Evolutionary conservation across 768 basidiomycete genomes (phyloP).

Genomic region (Termitomyces sp.): DNA sequence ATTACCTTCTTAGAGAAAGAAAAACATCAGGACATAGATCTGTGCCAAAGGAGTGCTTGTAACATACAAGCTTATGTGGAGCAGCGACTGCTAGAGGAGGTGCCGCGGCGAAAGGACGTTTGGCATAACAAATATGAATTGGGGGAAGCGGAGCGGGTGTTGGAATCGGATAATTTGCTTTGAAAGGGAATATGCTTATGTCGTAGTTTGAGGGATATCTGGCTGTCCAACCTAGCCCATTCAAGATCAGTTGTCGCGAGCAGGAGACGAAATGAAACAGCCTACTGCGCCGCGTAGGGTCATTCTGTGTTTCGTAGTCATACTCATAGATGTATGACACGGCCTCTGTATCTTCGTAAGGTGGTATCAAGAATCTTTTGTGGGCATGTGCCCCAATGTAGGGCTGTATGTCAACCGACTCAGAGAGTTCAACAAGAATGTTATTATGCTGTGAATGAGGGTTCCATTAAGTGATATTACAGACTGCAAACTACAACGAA

Average conservation of each 20-base stretch:
- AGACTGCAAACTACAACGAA: neutral
- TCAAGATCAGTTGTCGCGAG: neutral
- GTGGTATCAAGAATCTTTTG: constrained; percentile 12
- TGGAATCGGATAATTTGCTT: constrained; percentile 19
- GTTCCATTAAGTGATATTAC: neutral
- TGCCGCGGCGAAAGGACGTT: constrained; percentile 6
- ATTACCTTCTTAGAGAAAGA: neutral
- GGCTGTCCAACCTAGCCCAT: constrained; percentile 12
- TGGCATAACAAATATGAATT: constrained; percentile 13
- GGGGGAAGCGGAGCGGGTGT: constrained; percentile 16
- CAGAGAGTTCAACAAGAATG: constrained; percentile 25
- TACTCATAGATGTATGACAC: constrained; percentile 28
- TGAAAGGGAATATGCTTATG: constrained; percentile 18
- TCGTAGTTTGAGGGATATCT: constrained; percentile 7
- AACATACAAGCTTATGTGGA: neutral
- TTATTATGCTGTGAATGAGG: constrained; percentile 17
- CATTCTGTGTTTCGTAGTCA: constrained; percentile 17
- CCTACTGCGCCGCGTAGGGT: constrained; percentile 19
- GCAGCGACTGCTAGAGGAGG: neutral
- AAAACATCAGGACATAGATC: neutral
- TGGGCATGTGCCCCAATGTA: constrained; percentile 22
- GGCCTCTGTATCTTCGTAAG: constrained; percentile 1
- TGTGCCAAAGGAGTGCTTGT: neutral
- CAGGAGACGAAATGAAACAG: neutral
- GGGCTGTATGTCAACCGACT: constrained; percentile 17